These are phyloP conservation scores for Ampelomyces quisqualis DNA, from an alignment of 2,329 filamentous ascomycete genomes.

Conservation along the genomic window DNA sequence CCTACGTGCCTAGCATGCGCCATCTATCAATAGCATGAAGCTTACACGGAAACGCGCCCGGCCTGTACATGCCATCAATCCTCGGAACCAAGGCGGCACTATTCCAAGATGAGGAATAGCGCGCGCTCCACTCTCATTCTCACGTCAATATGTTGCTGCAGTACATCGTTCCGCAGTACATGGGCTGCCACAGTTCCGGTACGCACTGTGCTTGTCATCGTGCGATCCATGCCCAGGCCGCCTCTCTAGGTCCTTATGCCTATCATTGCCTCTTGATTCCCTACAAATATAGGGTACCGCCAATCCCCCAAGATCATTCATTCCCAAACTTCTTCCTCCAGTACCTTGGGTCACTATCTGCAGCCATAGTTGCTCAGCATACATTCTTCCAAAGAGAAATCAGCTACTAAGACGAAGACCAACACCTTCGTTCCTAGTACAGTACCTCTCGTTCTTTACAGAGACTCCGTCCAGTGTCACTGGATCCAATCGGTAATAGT, in stretches of 20 bases:
- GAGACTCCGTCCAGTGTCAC: not conserved
- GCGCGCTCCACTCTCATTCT: constrained; percentile 40
- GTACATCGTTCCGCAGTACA: constrained; percentile 45
- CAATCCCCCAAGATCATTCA: constrained; percentile 24
- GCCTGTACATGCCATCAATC: constrained; percentile 39
- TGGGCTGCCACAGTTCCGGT: constrained; percentile 43
- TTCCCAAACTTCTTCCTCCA: constrained; percentile 28
- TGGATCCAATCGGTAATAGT: not conserved
- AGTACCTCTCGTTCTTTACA: constrained; percentile 9
- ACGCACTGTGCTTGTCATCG: constrained; percentile 40
- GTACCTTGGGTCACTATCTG: constrained; percentile 25
- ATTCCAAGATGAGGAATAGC: constrained; percentile 37
- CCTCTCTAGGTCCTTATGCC: constrained; percentile 28
- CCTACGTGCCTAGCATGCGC: constrained; percentile 33
- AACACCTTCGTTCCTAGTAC: constrained; percentile 15
- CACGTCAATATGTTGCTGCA: constrained; percentile 46
- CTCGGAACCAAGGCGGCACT: constrained; percentile 38
- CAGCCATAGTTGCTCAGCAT: constrained; percentile 17
- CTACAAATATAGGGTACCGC: constrained; percentile 43
- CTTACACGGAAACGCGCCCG: constrained; percentile 40
- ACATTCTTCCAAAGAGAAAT: constrained; percentile 11
- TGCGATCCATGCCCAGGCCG: constrained; percentile 38
- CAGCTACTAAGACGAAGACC: constrained; percentile 11
- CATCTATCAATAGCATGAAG: constrained; percentile 44
- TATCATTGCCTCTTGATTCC: constrained; percentile 22